Evolutionary conservation across 441 rosid genomes (phyloP), one percentile per base, ranked within the genome.

Genomic region (Adansonia madagascariensis): DNA sequence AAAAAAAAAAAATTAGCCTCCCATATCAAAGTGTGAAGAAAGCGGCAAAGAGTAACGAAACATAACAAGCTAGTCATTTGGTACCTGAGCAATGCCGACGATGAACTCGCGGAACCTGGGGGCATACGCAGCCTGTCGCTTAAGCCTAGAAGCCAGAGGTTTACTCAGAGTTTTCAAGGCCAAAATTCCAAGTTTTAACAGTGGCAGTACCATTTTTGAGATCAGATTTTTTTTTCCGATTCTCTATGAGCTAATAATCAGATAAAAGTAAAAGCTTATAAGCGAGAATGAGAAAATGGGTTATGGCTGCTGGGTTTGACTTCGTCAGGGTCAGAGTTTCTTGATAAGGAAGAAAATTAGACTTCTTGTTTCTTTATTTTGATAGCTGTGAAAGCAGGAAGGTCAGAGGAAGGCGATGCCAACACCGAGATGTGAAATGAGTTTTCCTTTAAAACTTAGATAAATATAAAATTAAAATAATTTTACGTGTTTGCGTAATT

Each of bases 11-110:
- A 63, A 18, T 20, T 46, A 18, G n/a, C 35, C 55, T 9, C 71
- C 31, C 52, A 66, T 15, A 17, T 66, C 52, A 17, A 43, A 43
- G 1, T 43, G 3, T 41, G 8, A 66, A 67, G 55, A 46, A 44
- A 66, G 10, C 11, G 4, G 65, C 65, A 8, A 63, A 35, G 50
- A 65, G 14, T 39, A n/a, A 35, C 69, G 2, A 35, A 39, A 64
- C 22, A n/a, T 64, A 64, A 8, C 20, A 64, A 39, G 6, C 46
- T n/a, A 41, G n/a, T 67, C 11, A n/a, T 44, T 8, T 31, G 35
- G 60, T 71, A 90, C 94, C 92, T 90, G 92, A 68, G 94, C 94
- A 46, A 90, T 61, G 68, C 71, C 71, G 85, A 90, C 68, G 75
- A 90, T 89, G 64, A 71, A 70, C 67, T 85, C 82, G 8, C 90